Percentiles rank a stretch among this genome's conserved stretches.
Conservation (phyloP, 768 basidiomycete genomes). For the Tricholoma terreum region DNA sequence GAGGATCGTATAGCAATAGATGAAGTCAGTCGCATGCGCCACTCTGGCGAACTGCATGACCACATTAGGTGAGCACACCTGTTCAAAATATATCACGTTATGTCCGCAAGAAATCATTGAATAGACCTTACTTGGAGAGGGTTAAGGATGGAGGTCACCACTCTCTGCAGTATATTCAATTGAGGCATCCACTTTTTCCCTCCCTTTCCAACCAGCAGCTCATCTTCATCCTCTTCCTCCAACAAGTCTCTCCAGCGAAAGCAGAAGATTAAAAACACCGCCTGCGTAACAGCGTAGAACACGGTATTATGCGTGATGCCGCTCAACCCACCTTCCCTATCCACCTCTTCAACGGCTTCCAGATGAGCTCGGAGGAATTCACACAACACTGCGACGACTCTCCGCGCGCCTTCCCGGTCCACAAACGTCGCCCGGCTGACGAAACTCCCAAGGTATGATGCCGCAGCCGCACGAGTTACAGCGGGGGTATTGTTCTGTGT, state of each 20-base stretch:
- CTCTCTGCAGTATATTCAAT: conserved; percentile 73
- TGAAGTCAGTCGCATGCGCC: conserved; percentile 85
- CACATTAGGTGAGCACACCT: conserved; percentile 90
- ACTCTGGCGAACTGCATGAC: conserved; percentile 93
- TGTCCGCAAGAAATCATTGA: background rate
- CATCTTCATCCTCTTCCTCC: conserved; percentile 57
- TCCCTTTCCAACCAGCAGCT: conserved; percentile 25
- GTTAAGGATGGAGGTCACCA: conserved; percentile 79
- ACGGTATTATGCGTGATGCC: conserved; percentile 53
- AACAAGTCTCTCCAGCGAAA: conserved; percentile 92
- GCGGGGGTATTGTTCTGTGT: conserved; percentile 44
- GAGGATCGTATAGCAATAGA: conserved; percentile 92
- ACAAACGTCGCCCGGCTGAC: conserved; percentile 89
- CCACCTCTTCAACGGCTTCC: conserved; percentile 58
- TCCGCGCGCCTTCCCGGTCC: conserved; percentile 66
- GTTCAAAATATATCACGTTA: conserved; percentile 3
- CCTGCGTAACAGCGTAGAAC: conserved; percentile 91
- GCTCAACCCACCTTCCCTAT: conserved; percentile 34
- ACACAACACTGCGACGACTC: conserved; percentile 82
- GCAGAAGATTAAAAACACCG: conserved; percentile 95
- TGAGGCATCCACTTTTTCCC: conserved; percentile 82
- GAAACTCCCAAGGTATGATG: conserved; percentile 89
- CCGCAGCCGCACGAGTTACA: conserved; percentile 87
- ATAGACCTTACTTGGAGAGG: conserved; percentile 72
- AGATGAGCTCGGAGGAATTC: conserved; percentile 77